Base-by-base conservation (phyloP, 768 basidiomycete species). In the Naganishia friedmannii region DNA sequence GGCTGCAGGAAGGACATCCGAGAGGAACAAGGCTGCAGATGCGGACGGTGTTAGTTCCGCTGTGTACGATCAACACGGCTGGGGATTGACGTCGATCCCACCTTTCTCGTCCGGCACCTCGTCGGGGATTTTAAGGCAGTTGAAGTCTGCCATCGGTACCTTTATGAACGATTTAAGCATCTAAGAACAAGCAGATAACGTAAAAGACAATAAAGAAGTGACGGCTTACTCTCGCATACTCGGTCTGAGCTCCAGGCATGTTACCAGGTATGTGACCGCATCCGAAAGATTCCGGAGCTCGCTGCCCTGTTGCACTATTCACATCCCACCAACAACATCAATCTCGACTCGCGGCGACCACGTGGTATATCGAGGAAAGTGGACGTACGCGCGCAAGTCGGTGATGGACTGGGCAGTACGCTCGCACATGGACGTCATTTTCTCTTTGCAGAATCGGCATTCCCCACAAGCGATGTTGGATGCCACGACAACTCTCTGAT, bases 401-500 rank as follows among this genome's bases (percentile, higher is more conserved):
- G 48, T 21, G 12, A 26, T 51, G 2, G 48, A n/a, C 48, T n/a
- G 21, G 6, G n/a, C 48, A 51, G 88, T 90, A 19, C 83, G 79
- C 67, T 90, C 87, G 77, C 90, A 92, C 78, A 89, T 86, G 3
- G 87, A 88, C 0, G 88, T 88, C 0, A 88, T 82, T 73, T 89
- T 89, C 78, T 90, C 78, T 79, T 89, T 81, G 85, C 90, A 91
- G 79, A 86, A 90, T 53, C 83, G 78, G 79, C 89, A 90, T 58
- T 83, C 72, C 3, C 90, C 89, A 74, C 89, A 90, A 0, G 88
- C 88, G 65, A 89, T 87, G 76, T 90, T 89, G 86, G 90, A 91
- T 1, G 87, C 87, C 0, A 86, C 85, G 21, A 90, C 89, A 66
- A 90, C 89, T 26, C 89, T 85, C 54, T 55, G 19, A 4, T 46